These are phyloP conservation scores for Neurospora sp. DNA, from an alignment of 495 filamentous ascomycete species.

Conservation along the genomic window DNA sequence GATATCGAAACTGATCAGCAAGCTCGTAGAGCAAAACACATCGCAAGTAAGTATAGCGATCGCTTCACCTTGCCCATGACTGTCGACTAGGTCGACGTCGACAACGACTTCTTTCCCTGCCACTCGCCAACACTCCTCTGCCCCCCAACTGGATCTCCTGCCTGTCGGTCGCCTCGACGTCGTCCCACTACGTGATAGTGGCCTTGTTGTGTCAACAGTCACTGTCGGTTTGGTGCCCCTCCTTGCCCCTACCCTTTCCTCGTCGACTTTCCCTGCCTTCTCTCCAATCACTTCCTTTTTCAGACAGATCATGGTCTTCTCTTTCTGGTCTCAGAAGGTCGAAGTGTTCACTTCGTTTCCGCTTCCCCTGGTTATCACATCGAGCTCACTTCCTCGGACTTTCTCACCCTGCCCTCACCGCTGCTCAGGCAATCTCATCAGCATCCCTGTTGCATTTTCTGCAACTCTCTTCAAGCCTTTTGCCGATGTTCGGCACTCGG, in stretches of 20 bases:
- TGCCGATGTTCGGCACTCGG: background rate
- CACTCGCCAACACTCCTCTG: too few relatives aligned
- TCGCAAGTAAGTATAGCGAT: background rate
- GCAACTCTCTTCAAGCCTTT: background rate
- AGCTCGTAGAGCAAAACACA: background rate
- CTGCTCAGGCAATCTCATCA: background rate
- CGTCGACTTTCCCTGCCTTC: background rate
- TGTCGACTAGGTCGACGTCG: background rate
- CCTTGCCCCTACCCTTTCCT: background rate
- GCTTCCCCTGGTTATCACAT: background rate
- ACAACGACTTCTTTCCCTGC: background rate
- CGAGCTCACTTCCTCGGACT: background rate
- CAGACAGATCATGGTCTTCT: background rate
- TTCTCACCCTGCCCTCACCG: background rate
- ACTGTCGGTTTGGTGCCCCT: background rate
- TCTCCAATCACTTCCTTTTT: background rate
- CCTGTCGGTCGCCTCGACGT: background rate
- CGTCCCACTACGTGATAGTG: background rate
- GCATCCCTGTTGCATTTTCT: background rate
- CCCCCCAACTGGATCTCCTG: background rate
- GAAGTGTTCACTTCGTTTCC: background rate
- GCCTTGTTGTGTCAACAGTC: background rate
- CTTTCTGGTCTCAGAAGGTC: background rate
- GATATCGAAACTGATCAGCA: background rate
- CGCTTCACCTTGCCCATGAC: background rate